Evolutionary conservation across 495 filamentous ascomycete genomes (phyloP).

Genomic region (Emericellopsis terricola): DNA sequence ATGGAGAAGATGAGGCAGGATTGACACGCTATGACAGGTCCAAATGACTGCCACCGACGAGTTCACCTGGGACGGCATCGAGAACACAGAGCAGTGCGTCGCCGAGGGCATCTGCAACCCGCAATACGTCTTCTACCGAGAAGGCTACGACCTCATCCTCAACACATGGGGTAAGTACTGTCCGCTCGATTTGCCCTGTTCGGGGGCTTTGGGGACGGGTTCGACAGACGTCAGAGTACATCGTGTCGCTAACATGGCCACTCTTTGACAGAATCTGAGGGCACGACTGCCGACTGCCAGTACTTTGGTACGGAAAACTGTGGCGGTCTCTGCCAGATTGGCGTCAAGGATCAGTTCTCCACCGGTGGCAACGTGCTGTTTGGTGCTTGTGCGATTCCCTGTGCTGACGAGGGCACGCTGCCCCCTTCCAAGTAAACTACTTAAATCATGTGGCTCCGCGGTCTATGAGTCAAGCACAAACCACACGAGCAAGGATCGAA

Average conservation of each 20-base stretch:
- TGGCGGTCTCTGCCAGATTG: background rate
- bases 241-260: background rate
- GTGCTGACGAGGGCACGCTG: too few species aligned
- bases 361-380: background rate
- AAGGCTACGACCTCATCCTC: background rate
- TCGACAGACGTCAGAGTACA: background rate
- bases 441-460: too few species aligned
- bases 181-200: background rate
- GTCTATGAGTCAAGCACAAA: too few species aligned
- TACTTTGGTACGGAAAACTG: background rate
- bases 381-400: background rate
- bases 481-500: too few species aligned
- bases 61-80: background rate
- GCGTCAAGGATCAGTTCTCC: background rate
- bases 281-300: background rate
- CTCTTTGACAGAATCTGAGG: background rate
- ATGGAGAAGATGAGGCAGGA: background rate
- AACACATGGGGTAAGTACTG: background rate
- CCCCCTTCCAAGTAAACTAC: too few species aligned
- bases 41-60: background rate
- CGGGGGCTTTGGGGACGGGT: background rate
- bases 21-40: too few species aligned
- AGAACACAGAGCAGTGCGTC: background rate
- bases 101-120: background rate
- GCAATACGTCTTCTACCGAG: background rate